These are phyloP conservation scores for Reticulascus tulasneorum DNA, from an alignment of 2,329 filamentous ascomycete genomes.

Conservation along the genomic window DNA sequence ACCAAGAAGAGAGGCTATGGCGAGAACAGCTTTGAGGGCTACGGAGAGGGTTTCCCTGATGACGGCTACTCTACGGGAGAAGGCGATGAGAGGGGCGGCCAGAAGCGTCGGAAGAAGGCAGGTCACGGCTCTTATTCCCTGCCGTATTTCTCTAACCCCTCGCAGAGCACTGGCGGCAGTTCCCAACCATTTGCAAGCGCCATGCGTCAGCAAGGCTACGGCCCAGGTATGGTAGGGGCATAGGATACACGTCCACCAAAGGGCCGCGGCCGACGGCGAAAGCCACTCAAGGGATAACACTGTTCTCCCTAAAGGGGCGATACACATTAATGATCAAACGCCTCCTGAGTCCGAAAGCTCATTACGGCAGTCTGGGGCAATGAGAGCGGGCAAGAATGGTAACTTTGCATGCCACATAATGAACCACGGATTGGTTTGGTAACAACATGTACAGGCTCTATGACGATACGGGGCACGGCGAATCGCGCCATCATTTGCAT, in stretches of 20 bases:
- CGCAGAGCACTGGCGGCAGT: constrained; percentile 41
- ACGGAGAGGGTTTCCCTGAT: constrained; percentile 67
- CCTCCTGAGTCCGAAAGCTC: no score
- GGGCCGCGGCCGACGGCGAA: constrained; percentile 1
- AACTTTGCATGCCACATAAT: no score
- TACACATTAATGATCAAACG: no score
- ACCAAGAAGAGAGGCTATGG: constrained; percentile 74
- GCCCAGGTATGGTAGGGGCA: constrained; percentile 55
- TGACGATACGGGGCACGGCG: no score
- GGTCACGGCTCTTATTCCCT: constrained; percentile 17
- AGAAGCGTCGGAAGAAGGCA: constrained; percentile 66
- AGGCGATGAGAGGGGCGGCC: constrained; percentile 55
- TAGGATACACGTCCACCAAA: no score
- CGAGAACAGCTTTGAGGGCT: constrained; percentile 71
- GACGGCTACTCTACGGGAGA: constrained; percentile 73
- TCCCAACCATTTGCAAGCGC: constrained; percentile 37
- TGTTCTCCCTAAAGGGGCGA: no score
- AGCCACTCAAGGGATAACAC: background rate
- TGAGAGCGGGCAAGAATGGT: no score
- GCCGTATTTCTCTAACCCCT: constrained; percentile 34
- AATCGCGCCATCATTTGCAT: no score
- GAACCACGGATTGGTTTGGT: no score
- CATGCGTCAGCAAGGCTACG: constrained; percentile 50
- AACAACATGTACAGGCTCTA: no score
- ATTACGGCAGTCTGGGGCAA: no score